Percentiles rank a stretch among this genome's conserved stretches.
These are phyloP conservation scores for Penicillium aurantiogriseum DNA, from an alignment of 2,329 filamentous ascomycete species.

Conservation along the genomic window DNA sequence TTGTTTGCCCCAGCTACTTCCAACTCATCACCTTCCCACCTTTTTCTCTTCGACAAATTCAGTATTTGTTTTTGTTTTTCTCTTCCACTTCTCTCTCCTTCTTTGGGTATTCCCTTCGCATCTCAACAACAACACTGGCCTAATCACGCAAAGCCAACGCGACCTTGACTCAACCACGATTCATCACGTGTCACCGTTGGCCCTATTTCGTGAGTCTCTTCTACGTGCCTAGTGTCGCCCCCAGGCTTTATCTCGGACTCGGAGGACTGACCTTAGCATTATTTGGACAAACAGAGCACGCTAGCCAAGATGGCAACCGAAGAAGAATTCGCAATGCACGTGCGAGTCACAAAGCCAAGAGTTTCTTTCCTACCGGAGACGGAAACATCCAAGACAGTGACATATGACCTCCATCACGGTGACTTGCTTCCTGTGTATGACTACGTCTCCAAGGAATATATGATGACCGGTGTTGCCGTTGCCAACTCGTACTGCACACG, in stretches of 20 bases:
- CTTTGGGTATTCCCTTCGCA: background rate
- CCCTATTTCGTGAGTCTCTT: constrained; percentile 1
- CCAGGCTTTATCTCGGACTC: background rate
- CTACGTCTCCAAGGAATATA: background rate
- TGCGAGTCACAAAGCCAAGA: background rate
- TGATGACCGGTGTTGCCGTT: background rate
- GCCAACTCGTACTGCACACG: background rate
- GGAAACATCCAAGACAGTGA: background rate
- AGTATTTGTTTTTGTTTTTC: background rate
- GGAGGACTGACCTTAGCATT: background rate
- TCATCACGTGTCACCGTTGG: background rate
- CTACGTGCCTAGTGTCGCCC: background rate
- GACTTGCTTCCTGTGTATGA: background rate
- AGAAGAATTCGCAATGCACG: background rate
- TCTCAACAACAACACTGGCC: background rate
- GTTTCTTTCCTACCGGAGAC: constrained; percentile 2
- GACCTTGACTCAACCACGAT: background rate
- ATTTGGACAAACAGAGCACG: background rate
- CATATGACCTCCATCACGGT: background rate
- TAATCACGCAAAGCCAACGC: background rate
- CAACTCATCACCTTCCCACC: background rate
- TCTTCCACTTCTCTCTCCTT: background rate
- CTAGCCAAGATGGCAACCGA: background rate
- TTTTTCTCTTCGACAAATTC: background rate
- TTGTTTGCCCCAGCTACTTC: background rate